Percentiles rank a stretch among this genome's conserved stretches.
Evolutionary conservation across 2,329 filamentous ascomycete genomes (phyloP).

Genomic region (Hymenoscyphus linearis): DNA sequence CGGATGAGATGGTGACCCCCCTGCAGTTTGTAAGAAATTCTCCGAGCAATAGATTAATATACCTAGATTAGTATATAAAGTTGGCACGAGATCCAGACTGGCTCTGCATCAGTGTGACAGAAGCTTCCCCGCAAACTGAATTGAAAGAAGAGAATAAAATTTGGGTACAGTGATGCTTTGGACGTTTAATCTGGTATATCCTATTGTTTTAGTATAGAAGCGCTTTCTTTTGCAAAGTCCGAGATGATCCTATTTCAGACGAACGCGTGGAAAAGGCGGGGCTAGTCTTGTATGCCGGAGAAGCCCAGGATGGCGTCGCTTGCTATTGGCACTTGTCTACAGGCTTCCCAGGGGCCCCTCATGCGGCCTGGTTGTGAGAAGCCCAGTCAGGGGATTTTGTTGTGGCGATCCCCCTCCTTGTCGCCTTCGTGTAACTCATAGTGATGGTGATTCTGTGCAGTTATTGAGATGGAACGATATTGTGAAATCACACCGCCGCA

Average conservation of each 20-base stretch:
- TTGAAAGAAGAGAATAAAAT: not conserved
- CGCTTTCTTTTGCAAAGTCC: not conserved
- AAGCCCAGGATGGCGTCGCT: not conserved
- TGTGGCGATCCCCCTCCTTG: slow-evolving; percentile 11
- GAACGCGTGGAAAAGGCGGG: not conserved
- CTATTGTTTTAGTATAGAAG: not conserved
- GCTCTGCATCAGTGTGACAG: slow-evolving; percentile 1
- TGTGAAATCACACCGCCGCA: slow-evolving; percentile 1
- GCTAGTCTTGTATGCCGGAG: slow-evolving; percentile 2
- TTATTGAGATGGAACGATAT: not conserved
- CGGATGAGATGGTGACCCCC: slow-evolving; percentile 1
- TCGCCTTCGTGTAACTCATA: not conserved
- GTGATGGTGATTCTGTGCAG: not conserved
- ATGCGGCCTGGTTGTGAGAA: not conserved
- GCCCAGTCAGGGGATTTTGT: not conserved
- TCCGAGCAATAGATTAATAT: slow-evolving; percentile 12
- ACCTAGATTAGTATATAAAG: slow-evolving; percentile 9
- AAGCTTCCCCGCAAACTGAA: slow-evolving; percentile 6
- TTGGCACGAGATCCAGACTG: slow-evolving; percentile 9
- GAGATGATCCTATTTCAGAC: not conserved
- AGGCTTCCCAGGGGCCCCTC: slow-evolving; percentile 2
- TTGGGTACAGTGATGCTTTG: not conserved
- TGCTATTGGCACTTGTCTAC: not conserved
- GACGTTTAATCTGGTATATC: not conserved
- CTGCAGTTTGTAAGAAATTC: slow-evolving; percentile 8